phyloP scores from a whole-genome alignment of 1,284 basidiomycete species.

The Irpex rosettiformis region DNA sequence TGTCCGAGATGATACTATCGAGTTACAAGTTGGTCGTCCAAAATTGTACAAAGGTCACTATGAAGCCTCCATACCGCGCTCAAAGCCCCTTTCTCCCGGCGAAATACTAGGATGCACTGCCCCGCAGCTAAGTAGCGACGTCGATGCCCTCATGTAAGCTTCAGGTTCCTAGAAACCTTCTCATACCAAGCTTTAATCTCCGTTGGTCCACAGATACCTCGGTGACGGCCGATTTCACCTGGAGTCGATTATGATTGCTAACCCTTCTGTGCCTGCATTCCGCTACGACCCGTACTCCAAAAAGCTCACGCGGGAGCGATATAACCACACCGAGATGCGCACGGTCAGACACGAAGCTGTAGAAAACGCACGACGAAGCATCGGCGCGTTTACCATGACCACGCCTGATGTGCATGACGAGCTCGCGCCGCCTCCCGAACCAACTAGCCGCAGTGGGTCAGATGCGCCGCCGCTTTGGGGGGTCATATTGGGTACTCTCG shows the following conservation, averaged over 20 bases:
- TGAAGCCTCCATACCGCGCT: constrained; percentile 81
- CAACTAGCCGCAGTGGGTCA: neutral
- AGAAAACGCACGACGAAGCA: constrained; percentile 63
- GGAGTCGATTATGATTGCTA: constrained; percentile 99
- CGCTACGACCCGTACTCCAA: constrained; percentile 99
- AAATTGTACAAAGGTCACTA: constrained; percentile 64
- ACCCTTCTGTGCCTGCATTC: constrained; percentile 94
- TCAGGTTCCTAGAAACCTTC: neutral
- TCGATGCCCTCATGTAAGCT: constrained; percentile 84
- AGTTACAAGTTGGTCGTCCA: constrained; percentile 15
- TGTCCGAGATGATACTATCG: constrained; percentile 18
- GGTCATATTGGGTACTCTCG: constrained; percentile 93
- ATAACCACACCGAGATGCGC: constrained; percentile 90
- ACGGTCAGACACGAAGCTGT: constrained; percentile 76
- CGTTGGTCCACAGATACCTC: constrained; percentile 65
- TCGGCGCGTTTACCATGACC: constrained; percentile 33
- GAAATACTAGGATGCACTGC: constrained; percentile 98
- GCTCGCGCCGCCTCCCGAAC: neutral
- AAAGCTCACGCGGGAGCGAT: constrained; percentile 91
- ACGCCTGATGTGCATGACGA: constrained; percentile 8
- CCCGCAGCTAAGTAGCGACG: constrained; percentile 72
- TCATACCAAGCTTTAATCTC: constrained; percentile 4
- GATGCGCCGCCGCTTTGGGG: constrained; percentile 66
- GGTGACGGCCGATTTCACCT: constrained; percentile 98
- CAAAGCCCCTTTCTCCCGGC: constrained; percentile 92